Base-by-base conservation (phyloP, 2,329 filamentous ascomycete genomes). In the Thermoascus crustaceus region DNA sequence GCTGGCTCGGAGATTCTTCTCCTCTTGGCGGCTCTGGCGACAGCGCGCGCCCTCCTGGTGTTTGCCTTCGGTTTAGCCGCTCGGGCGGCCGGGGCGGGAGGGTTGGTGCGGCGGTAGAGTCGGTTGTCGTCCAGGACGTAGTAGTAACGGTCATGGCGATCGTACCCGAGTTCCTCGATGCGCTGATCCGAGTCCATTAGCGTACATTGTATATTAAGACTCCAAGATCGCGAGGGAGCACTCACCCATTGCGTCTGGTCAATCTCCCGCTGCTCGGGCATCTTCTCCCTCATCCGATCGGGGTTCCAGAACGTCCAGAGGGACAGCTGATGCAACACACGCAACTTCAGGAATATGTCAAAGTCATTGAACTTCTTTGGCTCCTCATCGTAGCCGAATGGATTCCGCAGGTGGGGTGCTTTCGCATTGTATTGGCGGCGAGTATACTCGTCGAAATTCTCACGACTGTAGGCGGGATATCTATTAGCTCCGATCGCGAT, bases 71-170 rank as follows among this genome's bases (percentile, higher is more conserved):
- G 68, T 53, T 82, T 82, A 17, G 72, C 60, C 2, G 71, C 57
- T n/a, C 69, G 64, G 4, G 71, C 63, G 9, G 75, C 61, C 5
- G 77, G 73, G 2, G 75, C 69, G 1, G 78, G 76, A 17, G 82
- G 73, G 40, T 94, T 85, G n/a, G 84, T 86, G 42, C 82, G 72
- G 37, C 88, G 83, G 58, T 98, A 98, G 26, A 98, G 69, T 43
- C 91, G 77, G 50, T 95, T 93, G 57, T 98, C 91, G 50, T 96
- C 89, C 3, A 98, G 73, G 3, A 96, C 80, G 53, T 82, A 94
- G 55, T 96, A 94, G 22, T 79, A 80, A 23, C 86, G 80, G 45
- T 94, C 88, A 30, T 94, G 72, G 14, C 78, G 73, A 58, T 98
- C 91, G 78, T 86, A 96, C 7, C 91, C 91, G 43, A 62, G 49